phyloP scores from a whole-genome alignment of 1,284 basidiomycete species.

The Cryptococcus maquisensis region DNA sequence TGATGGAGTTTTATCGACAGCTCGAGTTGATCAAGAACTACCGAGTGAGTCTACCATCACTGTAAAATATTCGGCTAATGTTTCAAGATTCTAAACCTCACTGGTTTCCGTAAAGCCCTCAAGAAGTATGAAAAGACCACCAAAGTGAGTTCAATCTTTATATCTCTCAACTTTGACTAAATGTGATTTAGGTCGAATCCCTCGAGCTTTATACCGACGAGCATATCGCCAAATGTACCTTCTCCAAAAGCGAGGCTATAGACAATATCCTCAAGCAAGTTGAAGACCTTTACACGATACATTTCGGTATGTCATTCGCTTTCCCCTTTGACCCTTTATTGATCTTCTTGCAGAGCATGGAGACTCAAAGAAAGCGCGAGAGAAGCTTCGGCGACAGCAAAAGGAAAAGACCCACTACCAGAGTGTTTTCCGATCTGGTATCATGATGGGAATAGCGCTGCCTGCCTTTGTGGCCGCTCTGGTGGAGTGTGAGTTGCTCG shows the following conservation, averaged over 20 bases:
- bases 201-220: conserved; percentile 72
- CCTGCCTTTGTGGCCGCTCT: conserved; percentile 70
- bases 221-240: conserved; percentile 55
- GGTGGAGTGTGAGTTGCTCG: conserved; percentile 57
- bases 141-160: conserved; percentile 52
- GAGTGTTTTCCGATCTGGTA: conserved; percentile 69
- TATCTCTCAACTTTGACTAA: background rate
- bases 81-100: conserved; percentile 71
- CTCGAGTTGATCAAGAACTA: conserved; percentile 78
- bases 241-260: conserved; percentile 57
- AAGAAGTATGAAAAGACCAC: conserved; percentile 92
- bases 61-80: background rate
- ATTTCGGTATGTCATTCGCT: conserved; percentile 60
- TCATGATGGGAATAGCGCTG: conserved; percentile 69
- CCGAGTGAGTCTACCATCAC: conserved; percentile 62
- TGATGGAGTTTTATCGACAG: conserved; percentile 78
- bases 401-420: conserved; percentile 66
- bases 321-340: background rate
- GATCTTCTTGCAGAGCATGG: conserved; percentile 60
- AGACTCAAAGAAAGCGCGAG: conserved; percentile 72
- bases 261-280: conserved; percentile 66
- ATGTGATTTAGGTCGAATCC: conserved; percentile 40
- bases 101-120: conserved; percentile 83
- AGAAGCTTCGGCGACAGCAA: conserved; percentile 60
- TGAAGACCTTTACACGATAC: conserved; percentile 66